phyloP scores from a whole-genome alignment of 2,329 filamentous ascomycete genomes.

The Cephalotrichum gorgonifer region DNA sequence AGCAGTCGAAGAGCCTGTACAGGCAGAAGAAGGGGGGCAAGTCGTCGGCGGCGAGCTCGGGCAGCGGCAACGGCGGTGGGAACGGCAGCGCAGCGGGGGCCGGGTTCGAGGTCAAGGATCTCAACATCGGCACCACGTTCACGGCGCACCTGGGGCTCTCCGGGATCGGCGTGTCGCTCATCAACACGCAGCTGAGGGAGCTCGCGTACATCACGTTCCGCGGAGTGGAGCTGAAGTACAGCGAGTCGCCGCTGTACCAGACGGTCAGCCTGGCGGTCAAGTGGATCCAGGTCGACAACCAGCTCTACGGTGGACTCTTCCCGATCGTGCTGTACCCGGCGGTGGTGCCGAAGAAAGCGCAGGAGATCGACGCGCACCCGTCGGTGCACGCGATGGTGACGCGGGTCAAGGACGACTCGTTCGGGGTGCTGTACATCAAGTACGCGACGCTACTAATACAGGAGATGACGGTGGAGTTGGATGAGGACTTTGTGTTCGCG shows the following conservation, averaged over 20 bases:
- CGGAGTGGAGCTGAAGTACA: constrained; percentile 83
- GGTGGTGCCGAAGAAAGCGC: constrained; percentile 92
- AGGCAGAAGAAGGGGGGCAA: constrained; percentile 6
- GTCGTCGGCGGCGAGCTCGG: background rate
- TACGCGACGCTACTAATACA: constrained; percentile 90
- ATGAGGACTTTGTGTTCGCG: constrained; percentile 97
- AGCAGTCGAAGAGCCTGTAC: constrained; percentile 86
- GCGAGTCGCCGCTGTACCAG: constrained; percentile 88
- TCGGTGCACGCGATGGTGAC: constrained; percentile 89
- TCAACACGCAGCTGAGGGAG: constrained; percentile 87
- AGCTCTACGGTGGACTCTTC: constrained; percentile 96
- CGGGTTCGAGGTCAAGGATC: constrained; percentile 88
- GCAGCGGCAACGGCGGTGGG: background rate
- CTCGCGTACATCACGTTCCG: constrained; percentile 88
- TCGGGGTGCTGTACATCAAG: constrained; percentile 96
- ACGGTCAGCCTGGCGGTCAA: constrained; percentile 85
- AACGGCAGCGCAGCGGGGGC: background rate
- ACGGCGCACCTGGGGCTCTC: constrained; percentile 79
- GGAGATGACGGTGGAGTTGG: constrained; percentile 95
- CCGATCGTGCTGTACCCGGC: constrained; percentile 95
- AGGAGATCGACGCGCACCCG: constrained; percentile 92
- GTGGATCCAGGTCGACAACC: constrained; percentile 98
- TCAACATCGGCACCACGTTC: constrained; percentile 81
- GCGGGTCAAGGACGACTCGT: constrained; percentile 94
- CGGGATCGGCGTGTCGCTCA: constrained; percentile 83